Evolutionary conservation across 129 eudicot genomes (phyloP).

Genomic region (Rutidosis leptorrhynchoides): DNA sequence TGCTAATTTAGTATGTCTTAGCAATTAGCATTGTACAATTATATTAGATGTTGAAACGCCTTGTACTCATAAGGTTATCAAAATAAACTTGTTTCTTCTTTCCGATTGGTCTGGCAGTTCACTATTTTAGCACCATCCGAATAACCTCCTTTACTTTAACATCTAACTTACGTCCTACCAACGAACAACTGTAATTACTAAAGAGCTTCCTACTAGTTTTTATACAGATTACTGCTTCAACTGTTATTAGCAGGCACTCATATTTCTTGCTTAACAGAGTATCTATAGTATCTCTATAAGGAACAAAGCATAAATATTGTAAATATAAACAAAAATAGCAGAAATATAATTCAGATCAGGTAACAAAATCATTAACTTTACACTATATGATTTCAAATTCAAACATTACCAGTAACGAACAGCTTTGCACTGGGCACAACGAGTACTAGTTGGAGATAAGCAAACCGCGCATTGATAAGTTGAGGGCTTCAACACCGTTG

Average conservation of each 20-base stretch:
- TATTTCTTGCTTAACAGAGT: not conserved
- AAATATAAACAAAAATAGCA: not conserved
- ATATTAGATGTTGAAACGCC: not conserved
- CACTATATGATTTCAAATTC: not conserved
- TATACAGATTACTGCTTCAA: not conserved
- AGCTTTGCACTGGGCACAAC: conserved; percentile 71
- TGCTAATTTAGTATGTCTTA: not conserved
- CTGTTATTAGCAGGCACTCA: not conserved
- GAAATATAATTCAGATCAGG: conserved; percentile 20
- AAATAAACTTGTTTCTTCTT: not conserved
- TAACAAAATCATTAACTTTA: not conserved
- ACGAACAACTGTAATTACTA: not conserved
- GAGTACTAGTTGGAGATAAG: conserved; percentile 50
- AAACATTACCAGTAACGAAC: conserved; percentile 69
- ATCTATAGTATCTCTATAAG: conserved; percentile 4
- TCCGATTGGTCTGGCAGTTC: not conserved
- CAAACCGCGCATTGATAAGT: conserved; percentile 61
- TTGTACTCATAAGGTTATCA: not conserved
- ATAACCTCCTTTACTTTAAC: not conserved
- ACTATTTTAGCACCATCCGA: not conserved
- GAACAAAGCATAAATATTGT: conserved; percentile 2
- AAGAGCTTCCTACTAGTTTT: not conserved
- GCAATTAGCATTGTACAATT: not conserved
- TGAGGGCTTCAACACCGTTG: conserved; percentile 14
- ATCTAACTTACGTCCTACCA: not conserved